phyloP scores from a whole-genome alignment of 768 basidiomycete genomes.

The Fibroporia radiculosa region DNA sequence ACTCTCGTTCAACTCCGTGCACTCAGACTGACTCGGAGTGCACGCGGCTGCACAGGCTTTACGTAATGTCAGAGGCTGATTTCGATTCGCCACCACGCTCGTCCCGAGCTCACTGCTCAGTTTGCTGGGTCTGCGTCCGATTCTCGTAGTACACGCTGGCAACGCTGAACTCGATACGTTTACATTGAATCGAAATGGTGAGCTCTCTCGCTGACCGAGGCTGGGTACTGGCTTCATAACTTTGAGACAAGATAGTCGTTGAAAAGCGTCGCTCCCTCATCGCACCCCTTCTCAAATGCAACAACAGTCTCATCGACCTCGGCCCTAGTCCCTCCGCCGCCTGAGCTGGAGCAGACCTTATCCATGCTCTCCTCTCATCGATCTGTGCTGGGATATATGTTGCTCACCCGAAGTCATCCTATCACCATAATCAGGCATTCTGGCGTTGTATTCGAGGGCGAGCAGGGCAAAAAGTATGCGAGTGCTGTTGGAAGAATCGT shows the following conservation, averaged over 20 bases:
- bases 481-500: constrained; percentile 67
- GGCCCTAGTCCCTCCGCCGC: constrained; percentile 15
- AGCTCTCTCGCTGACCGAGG: neutral
- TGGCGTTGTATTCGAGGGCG: constrained; percentile 81
- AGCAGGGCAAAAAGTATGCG: constrained; percentile 73
- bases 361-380: constrained; percentile 70
- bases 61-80: too few relatives aligned
- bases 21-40: too few relatives aligned
- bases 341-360: constrained; percentile 81
- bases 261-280: neutral
- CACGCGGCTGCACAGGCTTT: too few relatives aligned
- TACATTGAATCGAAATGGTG: constrained; percentile 2
- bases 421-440: constrained; percentile 78
- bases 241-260: constrained; percentile 2
- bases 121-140: too few relatives aligned
- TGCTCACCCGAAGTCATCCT: constrained; percentile 66
- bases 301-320: neutral
- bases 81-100: too few relatives aligned
- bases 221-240: neutral
- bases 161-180: too few relatives aligned
- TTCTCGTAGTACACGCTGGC: too few relatives aligned
- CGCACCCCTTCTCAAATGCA: neutral
- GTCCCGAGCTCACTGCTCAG: too few relatives aligned
- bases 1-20: too few relatives aligned
- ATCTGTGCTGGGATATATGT: constrained; percentile 81